Percentiles rank a stretch among this genome's conserved stretches.
These are phyloP conservation scores for Fusarium albidum DNA, from an alignment of 2,329 filamentous ascomycete genomes.

Conservation along the genomic window DNA sequence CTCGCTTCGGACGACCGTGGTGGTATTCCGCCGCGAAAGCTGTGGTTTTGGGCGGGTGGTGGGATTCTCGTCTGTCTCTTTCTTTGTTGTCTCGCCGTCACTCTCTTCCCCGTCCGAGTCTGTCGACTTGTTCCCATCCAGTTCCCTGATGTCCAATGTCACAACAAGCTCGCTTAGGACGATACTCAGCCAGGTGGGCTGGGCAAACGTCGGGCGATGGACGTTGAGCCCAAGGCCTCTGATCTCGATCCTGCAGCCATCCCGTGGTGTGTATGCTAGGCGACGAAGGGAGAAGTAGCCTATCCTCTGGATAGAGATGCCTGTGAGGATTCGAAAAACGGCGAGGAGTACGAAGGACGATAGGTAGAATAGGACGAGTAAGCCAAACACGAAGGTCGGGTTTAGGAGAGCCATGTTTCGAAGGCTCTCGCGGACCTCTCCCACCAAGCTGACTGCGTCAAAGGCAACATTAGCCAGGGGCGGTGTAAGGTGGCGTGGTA, in stretches of 20 bases:
- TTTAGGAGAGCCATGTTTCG: slow-evolving; percentile 69
- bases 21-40: slow-evolving; percentile 23
- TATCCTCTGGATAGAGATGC: slow-evolving; percentile 93
- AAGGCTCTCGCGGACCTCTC: slow-evolving; percentile 36
- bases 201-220: slow-evolving; percentile 94
- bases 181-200: slow-evolving; percentile 95
- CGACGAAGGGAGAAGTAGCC: slow-evolving; percentile 92
- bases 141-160: slow-evolving; percentile 77
- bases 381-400: slow-evolving; percentile 85
- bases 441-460: slow-evolving; percentile 35
- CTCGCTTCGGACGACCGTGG: slow-evolving; percentile 62
- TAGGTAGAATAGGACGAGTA: slow-evolving; percentile 86
- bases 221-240: slow-evolving; percentile 86
- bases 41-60: slow-evolving; percentile 33
- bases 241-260: slow-evolving; percentile 90
- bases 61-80: slow-evolving; percentile 35
- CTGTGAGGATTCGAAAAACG: slow-evolving; percentile 88
- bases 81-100: slow-evolving; percentile 40
- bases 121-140: slow-evolving; percentile 60
- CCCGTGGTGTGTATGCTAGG: slow-evolving; percentile 86
- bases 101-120: slow-evolving; percentile 39
- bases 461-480: slow-evolving; percentile 31
- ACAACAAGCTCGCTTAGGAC: slow-evolving; percentile 86
- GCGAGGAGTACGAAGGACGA: slow-evolving; percentile 94
- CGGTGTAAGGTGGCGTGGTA: slow-evolving; percentile 38